Conservation (phyloP, 1,139 yeast species). For the Taphrina wiesneri region DNA sequence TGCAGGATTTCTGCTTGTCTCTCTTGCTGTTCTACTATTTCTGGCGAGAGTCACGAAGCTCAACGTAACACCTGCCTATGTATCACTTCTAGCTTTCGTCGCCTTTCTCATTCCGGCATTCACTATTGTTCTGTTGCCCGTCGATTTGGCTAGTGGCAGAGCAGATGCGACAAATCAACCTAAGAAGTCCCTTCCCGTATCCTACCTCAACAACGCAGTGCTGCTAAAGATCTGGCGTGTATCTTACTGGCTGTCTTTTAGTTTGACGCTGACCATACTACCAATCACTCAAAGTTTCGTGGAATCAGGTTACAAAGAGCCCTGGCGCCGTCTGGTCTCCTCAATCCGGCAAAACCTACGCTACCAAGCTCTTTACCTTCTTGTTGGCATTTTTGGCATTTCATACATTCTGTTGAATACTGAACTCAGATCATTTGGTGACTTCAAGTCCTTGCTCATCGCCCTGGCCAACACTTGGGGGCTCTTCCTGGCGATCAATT, state of each 20-base stretch:
- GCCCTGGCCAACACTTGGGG: constrained; percentile 82
- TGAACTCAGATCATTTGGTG: constrained; percentile 49
- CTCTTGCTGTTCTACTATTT: constrained; percentile 11
- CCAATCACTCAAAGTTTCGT: constrained; percentile 74
- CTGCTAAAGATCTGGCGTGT: constrained; percentile 65
- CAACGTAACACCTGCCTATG: constrained; percentile 45
- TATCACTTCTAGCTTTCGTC: constrained; percentile 50
- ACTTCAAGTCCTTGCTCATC: constrained; percentile 60
- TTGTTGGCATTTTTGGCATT: constrained; percentile 56
- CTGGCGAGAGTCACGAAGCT: constrained; percentile 11
- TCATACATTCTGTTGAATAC: constrained; percentile 63
- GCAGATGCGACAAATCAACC: neutral
- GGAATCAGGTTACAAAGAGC: constrained; percentile 65
- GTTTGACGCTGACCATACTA: constrained; percentile 68
- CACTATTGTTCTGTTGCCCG: constrained; percentile 57
- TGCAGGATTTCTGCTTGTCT: neutral
- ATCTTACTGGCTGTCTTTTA: constrained; percentile 78
- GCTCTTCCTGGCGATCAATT: constrained; percentile 71
- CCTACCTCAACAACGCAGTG: constrained; percentile 43
- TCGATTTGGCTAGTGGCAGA: constrained; percentile 51
- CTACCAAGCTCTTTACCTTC: constrained; percentile 62
- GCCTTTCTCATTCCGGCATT: constrained; percentile 60
- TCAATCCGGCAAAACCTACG: constrained; percentile 60
- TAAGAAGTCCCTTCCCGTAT: constrained; percentile 41
- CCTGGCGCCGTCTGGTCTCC: constrained; percentile 53